phyloP scores from a whole-genome alignment of 75 land plant species.

The Selaginella tamariscina region DNA sequence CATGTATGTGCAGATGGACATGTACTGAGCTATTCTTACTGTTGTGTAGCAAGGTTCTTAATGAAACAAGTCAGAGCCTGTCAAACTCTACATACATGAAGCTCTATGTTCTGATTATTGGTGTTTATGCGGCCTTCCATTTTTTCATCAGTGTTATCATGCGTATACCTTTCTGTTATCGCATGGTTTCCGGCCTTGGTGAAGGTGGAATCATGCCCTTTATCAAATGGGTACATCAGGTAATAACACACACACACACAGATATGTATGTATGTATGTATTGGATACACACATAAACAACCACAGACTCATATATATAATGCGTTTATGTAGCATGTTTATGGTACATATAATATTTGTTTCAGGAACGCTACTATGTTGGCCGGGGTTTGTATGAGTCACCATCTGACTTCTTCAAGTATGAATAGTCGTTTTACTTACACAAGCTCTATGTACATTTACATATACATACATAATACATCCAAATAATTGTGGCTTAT shows the following conservation, averaged over 20 bases:
- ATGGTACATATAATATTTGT: background rate
- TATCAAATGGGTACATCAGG: constrained; percentile 93
- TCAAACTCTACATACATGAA: constrained; percentile 40
- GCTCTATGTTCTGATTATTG: constrained; percentile 54
- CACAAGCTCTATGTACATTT: no score
- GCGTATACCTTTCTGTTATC: constrained; percentile 50
- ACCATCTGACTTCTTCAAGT: constrained; percentile 64
- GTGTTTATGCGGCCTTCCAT: constrained; percentile 61
- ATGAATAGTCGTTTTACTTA: no score
- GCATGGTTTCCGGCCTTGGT: constrained; percentile 45
- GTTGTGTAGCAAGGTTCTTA: constrained; percentile 52
- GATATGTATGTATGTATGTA: no score
- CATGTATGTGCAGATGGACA: no score
- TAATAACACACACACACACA: constrained; percentile 4
- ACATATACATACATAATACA: no score
- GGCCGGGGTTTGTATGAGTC: constrained; percentile 90
- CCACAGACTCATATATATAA: no score
- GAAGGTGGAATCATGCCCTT: constrained; percentile 47
- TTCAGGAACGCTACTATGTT: constrained; percentile 85
- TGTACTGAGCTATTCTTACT: no score
- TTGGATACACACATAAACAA: no score
- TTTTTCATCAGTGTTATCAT: constrained; percentile 37
- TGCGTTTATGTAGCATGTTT: no score
- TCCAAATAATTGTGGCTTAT: no score
- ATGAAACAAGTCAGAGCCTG: constrained; percentile 35